phyloP scores from a whole-genome alignment of 2,329 filamentous ascomycete species.

The Penicillium polonicum region DNA sequence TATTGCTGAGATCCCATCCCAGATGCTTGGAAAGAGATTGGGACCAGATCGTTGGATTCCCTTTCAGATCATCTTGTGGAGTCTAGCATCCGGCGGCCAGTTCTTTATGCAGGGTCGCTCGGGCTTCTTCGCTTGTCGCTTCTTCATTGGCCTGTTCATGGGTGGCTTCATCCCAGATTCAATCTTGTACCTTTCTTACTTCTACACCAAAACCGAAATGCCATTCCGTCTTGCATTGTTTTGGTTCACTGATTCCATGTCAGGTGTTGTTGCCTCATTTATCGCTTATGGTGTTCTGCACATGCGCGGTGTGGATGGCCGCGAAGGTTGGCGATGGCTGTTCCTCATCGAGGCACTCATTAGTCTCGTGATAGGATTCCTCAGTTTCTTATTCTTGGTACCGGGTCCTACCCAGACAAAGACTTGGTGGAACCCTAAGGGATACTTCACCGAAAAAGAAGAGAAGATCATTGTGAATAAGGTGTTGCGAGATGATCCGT shows the following conservation, averaged over 20 bases:
- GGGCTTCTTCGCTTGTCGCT: slow-evolving; percentile 45
- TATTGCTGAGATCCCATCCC: slow-evolving; percentile 33
- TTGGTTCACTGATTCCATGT: slow-evolving; percentile 37
- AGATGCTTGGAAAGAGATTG: slow-evolving; percentile 32
- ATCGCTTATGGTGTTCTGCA: slow-evolving; percentile 39
- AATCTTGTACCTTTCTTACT: slow-evolving; percentile 40
- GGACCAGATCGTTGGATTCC: slow-evolving; percentile 33
- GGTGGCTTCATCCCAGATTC: slow-evolving; percentile 53
- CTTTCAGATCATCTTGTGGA: slow-evolving; percentile 31
- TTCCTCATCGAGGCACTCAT: slow-evolving; percentile 47
- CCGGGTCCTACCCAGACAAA: slow-evolving; percentile 46
- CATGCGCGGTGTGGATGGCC: slow-evolving; percentile 43
- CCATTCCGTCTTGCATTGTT: slow-evolving; percentile 40
- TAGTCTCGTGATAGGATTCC: slow-evolving; percentile 44
- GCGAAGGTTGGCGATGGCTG: slow-evolving; percentile 46
- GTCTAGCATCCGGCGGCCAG: slow-evolving; percentile 26
- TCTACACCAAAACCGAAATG: slow-evolving; percentile 38
- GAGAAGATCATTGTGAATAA: slow-evolving; percentile 64
- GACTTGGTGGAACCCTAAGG: slow-evolving; percentile 57
- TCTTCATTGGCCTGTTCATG: slow-evolving; percentile 49
- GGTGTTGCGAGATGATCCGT: slow-evolving; percentile 48
- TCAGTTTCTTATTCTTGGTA: slow-evolving; percentile 46
- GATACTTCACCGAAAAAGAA: slow-evolving; percentile 62
- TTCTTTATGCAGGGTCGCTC: slow-evolving; percentile 30
- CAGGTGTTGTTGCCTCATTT: slow-evolving; percentile 35